A percentile compares a stretch with the other conserved stretches of the same genome.
These are phyloP conservation scores for Talaromyces liani DNA, from an alignment of 495 filamentous ascomycete genomes.

Conservation along the genomic window DNA sequence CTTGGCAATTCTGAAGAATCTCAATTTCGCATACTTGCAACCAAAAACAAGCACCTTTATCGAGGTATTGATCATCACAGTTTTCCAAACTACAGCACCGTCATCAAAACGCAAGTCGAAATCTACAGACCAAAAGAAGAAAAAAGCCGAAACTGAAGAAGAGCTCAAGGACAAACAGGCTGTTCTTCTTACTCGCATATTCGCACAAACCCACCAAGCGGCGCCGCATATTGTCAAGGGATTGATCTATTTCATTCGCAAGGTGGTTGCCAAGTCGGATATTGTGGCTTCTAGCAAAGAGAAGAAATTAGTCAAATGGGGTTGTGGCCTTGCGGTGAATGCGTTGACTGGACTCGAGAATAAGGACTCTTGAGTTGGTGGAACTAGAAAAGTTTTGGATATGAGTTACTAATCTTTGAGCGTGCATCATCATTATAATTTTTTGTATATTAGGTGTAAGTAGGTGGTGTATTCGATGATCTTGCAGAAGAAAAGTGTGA, in stretches of 20 bases:
- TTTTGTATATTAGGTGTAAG: not conserved
- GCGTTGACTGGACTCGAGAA: constrained; percentile 45
- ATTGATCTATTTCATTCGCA: constrained; percentile 71
- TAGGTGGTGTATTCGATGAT: not conserved
- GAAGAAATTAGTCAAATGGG: constrained; percentile 57
- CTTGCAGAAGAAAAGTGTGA: not conserved
- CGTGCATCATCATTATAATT: not conserved
- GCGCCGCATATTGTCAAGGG: constrained; percentile 56
- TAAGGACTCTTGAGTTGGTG: not conserved
- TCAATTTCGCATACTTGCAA: constrained; percentile 74
- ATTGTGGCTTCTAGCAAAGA: constrained; percentile 54
- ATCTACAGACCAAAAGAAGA: constrained; percentile 17
- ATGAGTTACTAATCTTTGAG: not conserved
- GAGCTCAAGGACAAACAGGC: constrained; percentile 39
- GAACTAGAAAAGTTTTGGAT: not conserved
- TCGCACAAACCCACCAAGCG: constrained; percentile 50
- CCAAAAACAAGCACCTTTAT: constrained; percentile 67
- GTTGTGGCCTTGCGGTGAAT: constrained; percentile 57
- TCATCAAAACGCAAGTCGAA: constrained; percentile 3
- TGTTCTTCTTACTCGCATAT: constrained; percentile 40
- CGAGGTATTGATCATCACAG: constrained; percentile 69
- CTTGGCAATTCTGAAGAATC: constrained; percentile 62
- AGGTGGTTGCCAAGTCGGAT: constrained; percentile 66
- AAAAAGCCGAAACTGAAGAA: constrained; percentile 17
- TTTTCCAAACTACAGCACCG: constrained; percentile 53